phyloP scores from a whole-genome alignment of 371 early-diverging fungal species.

The Lichtheimia ramosa region DNA sequence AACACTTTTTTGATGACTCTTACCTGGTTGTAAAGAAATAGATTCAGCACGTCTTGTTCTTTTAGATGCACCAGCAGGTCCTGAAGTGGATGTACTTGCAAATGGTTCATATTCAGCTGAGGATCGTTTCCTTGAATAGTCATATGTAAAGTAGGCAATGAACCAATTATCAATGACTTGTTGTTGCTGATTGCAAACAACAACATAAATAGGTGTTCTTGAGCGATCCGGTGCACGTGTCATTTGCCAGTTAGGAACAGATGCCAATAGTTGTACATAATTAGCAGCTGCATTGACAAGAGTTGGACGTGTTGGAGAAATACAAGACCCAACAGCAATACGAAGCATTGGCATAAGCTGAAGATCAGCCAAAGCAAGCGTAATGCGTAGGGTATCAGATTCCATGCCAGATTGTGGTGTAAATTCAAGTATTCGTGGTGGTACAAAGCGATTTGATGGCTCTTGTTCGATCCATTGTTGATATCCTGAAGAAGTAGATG shows the following conservation, averaged over 20 bases:
- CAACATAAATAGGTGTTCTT: conserved; percentile 22
- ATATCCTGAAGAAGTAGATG: conserved; percentile 1
- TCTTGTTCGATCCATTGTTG: conserved; percentile 16
- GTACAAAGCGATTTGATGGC: conserved; percentile 15
- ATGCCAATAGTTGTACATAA: conserved; percentile 12
- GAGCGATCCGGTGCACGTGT: conserved; percentile 19
- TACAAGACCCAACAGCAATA: conserved; percentile 23
- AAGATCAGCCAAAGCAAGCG: conserved; percentile 10
- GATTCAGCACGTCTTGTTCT: conserved; percentile 9
- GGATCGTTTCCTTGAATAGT: conserved; percentile 21
- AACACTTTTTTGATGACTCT: no score
- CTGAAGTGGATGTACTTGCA: not conserved
- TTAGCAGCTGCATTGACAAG: conserved; percentile 17
- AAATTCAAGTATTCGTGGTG: conserved; percentile 22
- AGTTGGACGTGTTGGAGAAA: conserved; percentile 14
- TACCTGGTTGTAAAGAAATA: conserved; percentile 9
- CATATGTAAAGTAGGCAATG: conserved; percentile 24
- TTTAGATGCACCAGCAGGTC: not conserved
- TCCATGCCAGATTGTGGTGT: conserved; percentile 21
- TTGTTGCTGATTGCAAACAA: conserved; percentile 11
- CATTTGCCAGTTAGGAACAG: conserved; percentile 20
- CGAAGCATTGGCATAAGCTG: conserved; percentile 13
- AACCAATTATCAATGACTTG: conserved; percentile 27
- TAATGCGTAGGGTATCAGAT: conserved; percentile 19
- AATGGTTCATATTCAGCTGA: conserved; percentile 18